phyloP scores from a whole-genome alignment of 192 early-diverging fungal species.

The Rhizoclosmatium sp. region DNA sequence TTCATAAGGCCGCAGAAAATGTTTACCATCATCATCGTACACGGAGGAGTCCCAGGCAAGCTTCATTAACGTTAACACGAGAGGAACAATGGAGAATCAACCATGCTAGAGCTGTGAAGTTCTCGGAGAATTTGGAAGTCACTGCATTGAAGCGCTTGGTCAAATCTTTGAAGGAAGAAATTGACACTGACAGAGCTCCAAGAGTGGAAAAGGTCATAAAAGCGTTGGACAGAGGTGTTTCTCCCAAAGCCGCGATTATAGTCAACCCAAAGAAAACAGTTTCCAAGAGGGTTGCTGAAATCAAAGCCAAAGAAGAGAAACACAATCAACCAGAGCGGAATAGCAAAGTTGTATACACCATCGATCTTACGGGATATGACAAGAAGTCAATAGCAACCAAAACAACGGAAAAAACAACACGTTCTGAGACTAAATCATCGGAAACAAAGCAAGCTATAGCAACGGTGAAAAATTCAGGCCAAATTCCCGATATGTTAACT shows the following conservation, averaged over 20 bases:
- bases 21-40: not conserved
- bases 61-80: not conserved
- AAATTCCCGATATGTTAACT: too few relatives aligned
- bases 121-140: conserved; percentile 10
- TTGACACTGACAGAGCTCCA: not conserved
- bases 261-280: not conserved
- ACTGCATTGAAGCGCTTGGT: not conserved
- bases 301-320: too few relatives aligned
- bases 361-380: too few relatives aligned
- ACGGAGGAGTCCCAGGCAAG: not conserved
- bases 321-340: too few relatives aligned
- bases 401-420: too few relatives aligned
- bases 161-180: not conserved
- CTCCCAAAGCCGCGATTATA: not conserved
- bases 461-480: not conserved
- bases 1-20: not conserved
- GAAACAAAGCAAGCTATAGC: not conserved
- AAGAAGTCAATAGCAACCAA: too few relatives aligned
- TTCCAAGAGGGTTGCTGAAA: too few relatives aligned
- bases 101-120: not conserved
- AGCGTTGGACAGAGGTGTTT: not conserved
- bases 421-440: too few relatives aligned
- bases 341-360: too few relatives aligned
- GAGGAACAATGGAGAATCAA: conserved; percentile 4
- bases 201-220: not conserved